phyloP scores from a whole-genome alignment of 1,284 basidiomycete genomes.

The Naganishia albida region DNA sequence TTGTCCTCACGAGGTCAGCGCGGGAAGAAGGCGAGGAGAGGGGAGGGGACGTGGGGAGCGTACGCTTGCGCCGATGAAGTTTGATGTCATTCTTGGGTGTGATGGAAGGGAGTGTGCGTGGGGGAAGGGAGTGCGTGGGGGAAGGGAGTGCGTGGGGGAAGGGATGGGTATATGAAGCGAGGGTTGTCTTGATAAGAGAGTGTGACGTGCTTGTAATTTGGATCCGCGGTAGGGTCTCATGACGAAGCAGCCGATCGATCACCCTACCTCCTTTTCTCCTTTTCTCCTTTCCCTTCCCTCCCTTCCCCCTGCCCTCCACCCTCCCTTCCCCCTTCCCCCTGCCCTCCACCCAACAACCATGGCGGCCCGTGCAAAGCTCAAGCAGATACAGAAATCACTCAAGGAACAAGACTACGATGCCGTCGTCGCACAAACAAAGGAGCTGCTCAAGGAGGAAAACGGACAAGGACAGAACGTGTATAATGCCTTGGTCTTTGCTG shows the following conservation, averaged over 20 bases:
- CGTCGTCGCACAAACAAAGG: constrained; percentile 53
- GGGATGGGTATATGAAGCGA: neutral
- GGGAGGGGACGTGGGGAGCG: neutral
- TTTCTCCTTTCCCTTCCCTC: neutral
- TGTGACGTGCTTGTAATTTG: neutral
- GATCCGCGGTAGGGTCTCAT: neutral
- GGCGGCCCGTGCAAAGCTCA: constrained; percentile 71
- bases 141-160: neutral
- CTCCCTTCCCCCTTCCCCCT: neutral
- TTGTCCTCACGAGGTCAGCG: neutral
- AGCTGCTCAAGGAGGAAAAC: constrained; percentile 60
- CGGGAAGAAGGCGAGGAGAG: neutral
- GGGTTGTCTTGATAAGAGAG: constrained; percentile 1
- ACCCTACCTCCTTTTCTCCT: neutral
- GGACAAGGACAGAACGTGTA: constrained; percentile 66
- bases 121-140: neutral
- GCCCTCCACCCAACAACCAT: neutral
- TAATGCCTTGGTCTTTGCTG: constrained; percentile 69
- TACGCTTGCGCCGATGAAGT: constrained; percentile 27
- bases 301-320: neutral
- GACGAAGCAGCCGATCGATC: constrained; percentile 18
- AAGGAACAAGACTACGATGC: constrained; percentile 69
- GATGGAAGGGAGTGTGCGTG: neutral
- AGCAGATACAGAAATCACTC: constrained; percentile 75
- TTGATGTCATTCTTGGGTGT: constrained; percentile 15